Conservation (phyloP, 2,329 filamentous ascomycete genomes). For the Penicillium sp. region DNA sequence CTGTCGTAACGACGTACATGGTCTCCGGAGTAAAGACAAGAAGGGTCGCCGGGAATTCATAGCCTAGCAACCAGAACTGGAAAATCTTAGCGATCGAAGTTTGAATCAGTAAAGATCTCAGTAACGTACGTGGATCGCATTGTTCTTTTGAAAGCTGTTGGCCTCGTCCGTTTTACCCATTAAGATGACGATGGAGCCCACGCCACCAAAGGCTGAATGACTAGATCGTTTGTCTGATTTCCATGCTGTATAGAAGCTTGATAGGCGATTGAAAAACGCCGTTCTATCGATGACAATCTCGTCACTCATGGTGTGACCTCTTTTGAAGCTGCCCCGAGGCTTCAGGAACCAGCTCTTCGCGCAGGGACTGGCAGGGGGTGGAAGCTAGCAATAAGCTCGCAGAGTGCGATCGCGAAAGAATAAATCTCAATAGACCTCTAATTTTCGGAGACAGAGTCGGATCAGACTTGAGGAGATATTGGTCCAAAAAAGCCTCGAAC, state of each 20-base stretch:
- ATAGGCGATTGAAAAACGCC: conserved; percentile 90
- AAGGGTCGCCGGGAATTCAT: conserved; percentile 96
- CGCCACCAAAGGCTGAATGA: conserved; percentile 84
- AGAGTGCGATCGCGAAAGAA: neutral
- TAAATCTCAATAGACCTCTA: neutral
- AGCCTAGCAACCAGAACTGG: conserved; percentile 97
- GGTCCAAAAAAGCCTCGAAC: neutral
- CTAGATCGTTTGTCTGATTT: conserved; percentile 92
- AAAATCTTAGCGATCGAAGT: conserved; percentile 5
- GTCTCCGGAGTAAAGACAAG: conserved; percentile 89
- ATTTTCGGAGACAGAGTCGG: neutral
- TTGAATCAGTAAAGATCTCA: conserved; percentile 21
- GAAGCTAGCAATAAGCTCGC: neutral
- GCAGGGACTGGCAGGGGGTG: neutral
- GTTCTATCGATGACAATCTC: conserved; percentile 96
- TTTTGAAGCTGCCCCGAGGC: conserved; percentile 15
- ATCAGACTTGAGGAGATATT: neutral
- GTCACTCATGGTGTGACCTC: conserved; percentile 60
- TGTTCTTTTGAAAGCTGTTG: conserved; percentile 90
- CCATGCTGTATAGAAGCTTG: conserved; percentile 87
- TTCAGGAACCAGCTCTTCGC: conserved; percentile 8
- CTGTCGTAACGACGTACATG: conserved; percentile 90
- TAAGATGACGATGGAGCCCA: conserved; percentile 81
- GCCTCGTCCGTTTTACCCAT: conserved; percentile 95
- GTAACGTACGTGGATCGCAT: conserved; percentile 82